These are phyloP conservation scores for Agaricus subrufescens DNA, from an alignment of 768 basidiomycete species.

Conservation along the genomic window DNA sequence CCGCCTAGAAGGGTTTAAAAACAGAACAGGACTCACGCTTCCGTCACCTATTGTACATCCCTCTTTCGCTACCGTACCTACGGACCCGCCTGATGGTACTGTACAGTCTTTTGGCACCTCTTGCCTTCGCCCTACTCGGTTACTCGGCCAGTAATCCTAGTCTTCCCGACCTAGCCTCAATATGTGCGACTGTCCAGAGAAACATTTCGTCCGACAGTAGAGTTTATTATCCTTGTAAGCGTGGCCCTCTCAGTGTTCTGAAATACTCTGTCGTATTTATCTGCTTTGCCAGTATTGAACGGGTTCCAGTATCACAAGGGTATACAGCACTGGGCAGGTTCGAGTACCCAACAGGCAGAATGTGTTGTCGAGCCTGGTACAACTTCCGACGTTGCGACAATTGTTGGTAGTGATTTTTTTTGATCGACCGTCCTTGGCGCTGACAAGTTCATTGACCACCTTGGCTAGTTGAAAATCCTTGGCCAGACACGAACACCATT, in stretches of 20 bases:
- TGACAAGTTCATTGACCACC: neutral
- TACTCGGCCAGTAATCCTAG: too few relatives aligned
- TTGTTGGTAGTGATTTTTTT: conserved; percentile 30
- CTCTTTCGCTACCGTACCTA: too few relatives aligned
- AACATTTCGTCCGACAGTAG: neutral
- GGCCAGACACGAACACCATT: conserved; percentile 43
- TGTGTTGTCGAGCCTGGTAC: conserved; percentile 60
- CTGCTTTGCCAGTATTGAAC: neutral
- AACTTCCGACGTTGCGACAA: conserved; percentile 41
- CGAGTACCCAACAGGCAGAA: conserved; percentile 38
- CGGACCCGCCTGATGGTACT: too few relatives aligned
- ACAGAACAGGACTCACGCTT: too few relatives aligned
- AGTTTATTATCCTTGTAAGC: neutral
- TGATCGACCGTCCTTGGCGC: neutral
- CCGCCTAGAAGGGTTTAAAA: too few relatives aligned
- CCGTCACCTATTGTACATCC: too few relatives aligned
- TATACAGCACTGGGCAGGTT: conserved; percentile 42
- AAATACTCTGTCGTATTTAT: neutral
- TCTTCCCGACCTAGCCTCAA: neutral
- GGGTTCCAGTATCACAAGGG: neutral
- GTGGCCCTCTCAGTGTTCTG: neutral
- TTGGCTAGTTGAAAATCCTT: conserved; percentile 41
- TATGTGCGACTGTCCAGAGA: neutral
- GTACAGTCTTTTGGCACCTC: too few relatives aligned
- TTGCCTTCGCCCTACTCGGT: too few relatives aligned